These are phyloP conservation scores for Microcos paniculata DNA, from an alignment of 345 rosid genomes.

Conservation along the genomic window DNA sequence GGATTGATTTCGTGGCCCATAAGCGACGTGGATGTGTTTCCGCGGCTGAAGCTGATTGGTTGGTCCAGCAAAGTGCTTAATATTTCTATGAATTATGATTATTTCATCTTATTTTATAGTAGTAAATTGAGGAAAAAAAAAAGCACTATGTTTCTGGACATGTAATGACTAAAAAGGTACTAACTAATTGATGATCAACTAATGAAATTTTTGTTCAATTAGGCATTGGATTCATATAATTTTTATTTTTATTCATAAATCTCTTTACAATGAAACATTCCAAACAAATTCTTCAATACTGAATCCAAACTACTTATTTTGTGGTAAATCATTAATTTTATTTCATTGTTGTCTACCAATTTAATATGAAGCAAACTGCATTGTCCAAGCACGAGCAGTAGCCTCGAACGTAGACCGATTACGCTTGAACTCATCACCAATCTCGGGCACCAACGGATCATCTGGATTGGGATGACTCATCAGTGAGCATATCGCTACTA, in stretches of 20 bases:
- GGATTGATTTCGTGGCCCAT: neutral
- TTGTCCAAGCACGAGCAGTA: neutral
- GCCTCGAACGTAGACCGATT: neutral
- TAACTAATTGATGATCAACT: too few relatives aligned
- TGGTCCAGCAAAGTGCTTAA: neutral
- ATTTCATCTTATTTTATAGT: neutral
- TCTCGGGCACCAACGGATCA: neutral
- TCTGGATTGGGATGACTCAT: neutral
- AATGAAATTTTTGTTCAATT: too few relatives aligned
- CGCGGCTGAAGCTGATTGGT: neutral
- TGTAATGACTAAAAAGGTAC: too few relatives aligned
- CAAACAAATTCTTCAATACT: too few relatives aligned
- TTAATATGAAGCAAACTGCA: neutral
- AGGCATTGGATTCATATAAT: too few relatives aligned
- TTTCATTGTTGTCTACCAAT: too few relatives aligned
- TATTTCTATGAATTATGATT: neutral
- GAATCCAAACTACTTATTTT: too few relatives aligned
- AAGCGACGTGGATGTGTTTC: neutral
- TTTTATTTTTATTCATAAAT: too few relatives aligned
- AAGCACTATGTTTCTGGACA: too few relatives aligned
- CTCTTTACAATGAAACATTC: too few relatives aligned
- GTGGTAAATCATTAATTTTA: too few relatives aligned
- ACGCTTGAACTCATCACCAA: neutral
- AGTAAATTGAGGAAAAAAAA: too few relatives aligned
- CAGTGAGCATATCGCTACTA: neutral